phyloP scores from a whole-genome alignment of 352 stramenopile species.

The Salisapilia sapeloensis region DNA sequence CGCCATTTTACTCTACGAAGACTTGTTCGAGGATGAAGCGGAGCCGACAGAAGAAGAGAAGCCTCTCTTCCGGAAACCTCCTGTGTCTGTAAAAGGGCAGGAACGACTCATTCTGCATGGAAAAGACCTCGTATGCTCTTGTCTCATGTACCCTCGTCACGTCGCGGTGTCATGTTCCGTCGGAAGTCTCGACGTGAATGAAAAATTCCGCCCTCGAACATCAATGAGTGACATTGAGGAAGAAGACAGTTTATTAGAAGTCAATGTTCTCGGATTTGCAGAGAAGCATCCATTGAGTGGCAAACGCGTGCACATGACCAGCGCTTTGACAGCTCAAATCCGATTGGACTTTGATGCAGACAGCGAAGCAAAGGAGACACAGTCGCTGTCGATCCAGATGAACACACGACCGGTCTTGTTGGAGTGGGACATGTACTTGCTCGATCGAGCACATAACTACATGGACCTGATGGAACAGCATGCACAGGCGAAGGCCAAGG shows the following conservation, averaged over 20 bases:
- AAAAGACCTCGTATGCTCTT: slow-evolving; percentile 57
- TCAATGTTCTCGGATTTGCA: slow-evolving; percentile 33
- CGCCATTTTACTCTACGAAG: slow-evolving; percentile 64
- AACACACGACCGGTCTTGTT: slow-evolving; percentile 59
- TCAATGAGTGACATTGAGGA: slow-evolving; percentile 48
- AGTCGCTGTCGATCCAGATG: slow-evolving; percentile 37
- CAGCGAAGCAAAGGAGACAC: slow-evolving; percentile 8
- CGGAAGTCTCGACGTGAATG: slow-evolving; percentile 38
- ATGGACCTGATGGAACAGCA: slow-evolving; percentile 59
- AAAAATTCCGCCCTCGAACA: slow-evolving; percentile 63
- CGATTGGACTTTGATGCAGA: slow-evolving; percentile 34
- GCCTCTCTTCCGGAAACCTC: slow-evolving; percentile 9
- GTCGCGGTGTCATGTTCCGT: slow-evolving; percentile 32
- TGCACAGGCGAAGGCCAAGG: slow-evolving; percentile 8
- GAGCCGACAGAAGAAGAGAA: slow-evolving; percentile 7
- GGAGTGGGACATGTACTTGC: slow-evolving; percentile 79
- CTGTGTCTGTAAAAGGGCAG: slow-evolving; percentile 40
- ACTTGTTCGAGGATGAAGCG: slow-evolving; percentile 38
- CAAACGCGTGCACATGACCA: slow-evolving; percentile 38
- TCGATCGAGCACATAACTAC: slow-evolving; percentile 55
- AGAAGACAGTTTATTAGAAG: slow-evolving; percentile 39
- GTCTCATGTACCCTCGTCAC: slow-evolving; percentile 30
- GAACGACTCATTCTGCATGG: slow-evolving; percentile 46
- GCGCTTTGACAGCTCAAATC: slow-evolving; percentile 48
- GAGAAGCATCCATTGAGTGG: slow-evolving; percentile 38